Evolutionary conservation across 371 early-diverging fungal genomes (phyloP).

Genomic region (Mortierella sp.): DNA sequence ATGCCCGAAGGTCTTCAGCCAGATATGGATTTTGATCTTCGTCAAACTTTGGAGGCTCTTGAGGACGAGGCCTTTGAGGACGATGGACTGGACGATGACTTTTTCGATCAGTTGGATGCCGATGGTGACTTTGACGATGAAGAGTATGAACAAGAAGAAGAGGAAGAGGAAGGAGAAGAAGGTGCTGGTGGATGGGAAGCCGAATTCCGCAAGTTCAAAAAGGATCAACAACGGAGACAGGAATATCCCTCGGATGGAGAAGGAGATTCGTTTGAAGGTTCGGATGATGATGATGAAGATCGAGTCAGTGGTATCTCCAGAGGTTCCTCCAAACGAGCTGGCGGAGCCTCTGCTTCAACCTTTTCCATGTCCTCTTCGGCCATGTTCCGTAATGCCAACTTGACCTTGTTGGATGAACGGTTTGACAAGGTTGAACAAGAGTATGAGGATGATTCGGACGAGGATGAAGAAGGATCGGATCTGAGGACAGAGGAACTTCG

Average conservation of each 20-base stretch:
- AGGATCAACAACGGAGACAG: constrained; percentile 23
- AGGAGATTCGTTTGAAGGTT: constrained; percentile 50
- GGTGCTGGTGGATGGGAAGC: constrained; percentile 68
- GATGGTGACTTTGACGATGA: constrained; percentile 59
- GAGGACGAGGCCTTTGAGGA: constrained; percentile 90
- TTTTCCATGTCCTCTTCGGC: constrained; percentile 92
- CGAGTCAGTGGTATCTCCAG: constrained; percentile 9
- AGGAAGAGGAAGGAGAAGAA: constrained; percentile 58
- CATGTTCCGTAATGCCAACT: constrained; percentile 90
- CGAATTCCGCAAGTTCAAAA: constrained; percentile 74
- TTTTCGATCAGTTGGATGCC: constrained; percentile 73
- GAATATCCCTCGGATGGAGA: constrained; percentile 46
- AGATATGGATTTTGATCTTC: constrained; percentile 80
- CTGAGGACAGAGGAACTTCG: constrained; percentile 58
- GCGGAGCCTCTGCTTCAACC: constrained; percentile 45
- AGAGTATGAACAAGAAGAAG: constrained; percentile 63
- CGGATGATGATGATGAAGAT: constrained; percentile 47
- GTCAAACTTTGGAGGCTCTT: constrained; percentile 90
- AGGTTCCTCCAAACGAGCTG: constrained; percentile 27
- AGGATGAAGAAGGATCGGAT: constrained; percentile 73
- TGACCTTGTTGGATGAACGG: constrained; percentile 90
- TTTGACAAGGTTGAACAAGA: constrained; percentile 88
- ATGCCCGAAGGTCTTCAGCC: constrained; percentile 74
- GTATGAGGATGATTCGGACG: constrained; percentile 70
- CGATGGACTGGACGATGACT: constrained; percentile 79